Evolutionary conservation across 768 basidiomycete species (phyloP), one percentile per base, ranked within the genome.

Genomic region (Auricularia sp.): DNA sequence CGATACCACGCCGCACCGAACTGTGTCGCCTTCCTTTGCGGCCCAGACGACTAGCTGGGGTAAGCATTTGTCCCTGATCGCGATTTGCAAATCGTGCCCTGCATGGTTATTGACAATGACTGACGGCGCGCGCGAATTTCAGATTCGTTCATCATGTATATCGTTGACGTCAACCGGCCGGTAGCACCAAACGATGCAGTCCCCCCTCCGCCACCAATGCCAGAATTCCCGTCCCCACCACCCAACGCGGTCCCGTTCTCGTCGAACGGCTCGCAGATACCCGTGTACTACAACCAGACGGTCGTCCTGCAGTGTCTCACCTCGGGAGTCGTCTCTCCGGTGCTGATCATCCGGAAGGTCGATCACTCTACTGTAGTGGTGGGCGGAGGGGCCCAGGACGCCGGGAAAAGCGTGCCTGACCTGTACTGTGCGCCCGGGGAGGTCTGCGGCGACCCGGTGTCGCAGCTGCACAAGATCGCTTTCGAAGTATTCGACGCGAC

Each of bases 91-190:
- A 42, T 66, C 63, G 61, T 51, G 62, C 60, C 60, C 44, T 63
- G 66, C 66, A 71, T 60, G 71, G 69, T 64, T 64, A 39, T 47
- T 4, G 36, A 29, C 11, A 12, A 7, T 39, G 51, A 0, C 14
- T 42, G 39, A 42, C 39, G 39, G 39, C 29, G 29, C 29, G 39
- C 39, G 39, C 39, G 39, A 42, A 42, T 42, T 65, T 7, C 68
- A 90, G 90, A 95, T 76, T 89, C 93, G 0, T 98, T 97, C 76
- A 86, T 98, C 70, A 91, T 98, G 83, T 98, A 97, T 79, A 93
- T 97, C 67, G 94, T 97, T 67, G 94, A 98, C 74, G 90, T 93
- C 67, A 87, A 85, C 77, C 89, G 88, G 71, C 89, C 21, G 81
- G 84, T 21, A 87, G 87, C 35, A 86, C 87, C 14, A 85, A 89